Evolutionary conservation across 2,329 filamentous ascomycete species (phyloP), one percentile per base, ranked within the genome.

Genomic region (Leptographium procerum): DNA sequence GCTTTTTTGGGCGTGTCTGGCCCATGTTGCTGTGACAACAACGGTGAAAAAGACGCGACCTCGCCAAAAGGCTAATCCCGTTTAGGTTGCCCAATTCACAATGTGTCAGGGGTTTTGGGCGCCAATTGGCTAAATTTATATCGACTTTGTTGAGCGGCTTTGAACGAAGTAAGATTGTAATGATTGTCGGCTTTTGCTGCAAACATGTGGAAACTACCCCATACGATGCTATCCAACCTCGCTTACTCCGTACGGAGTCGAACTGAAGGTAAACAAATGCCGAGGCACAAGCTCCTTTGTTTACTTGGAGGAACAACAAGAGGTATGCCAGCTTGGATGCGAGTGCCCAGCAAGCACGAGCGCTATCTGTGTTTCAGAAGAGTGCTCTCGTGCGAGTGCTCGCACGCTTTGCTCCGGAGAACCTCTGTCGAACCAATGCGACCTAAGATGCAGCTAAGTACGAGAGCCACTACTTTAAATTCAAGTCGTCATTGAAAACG

Each of bases 21-120:
- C 47, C 26, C 13, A 50, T 29, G 52, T 54, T 54, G 52, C 52
- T 54, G 22, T n/a, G 52, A 54, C 52, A 54, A 54, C 52, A 28
- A 9, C 33, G 8, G 19, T 5, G 2, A 33, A 11, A 52, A 54
- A 36, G 22, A 54, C 31, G 52, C 22, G 33, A 40, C 52, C 10
- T 9, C 52, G 11, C 52, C 22, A 33, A 16, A 19, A 51, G 13
- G 50, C 50, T 52, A 52, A 29, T 7, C 5, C 29, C 4, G 6
- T n/a, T 52, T 33, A 8, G 29, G 29, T 19, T 4, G 3, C 10
- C 9, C 29, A 33, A 14, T 43, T 19, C 40, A 43, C 40, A n/a
- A 7, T 16, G 19, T 43, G 40, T 52, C 50, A 52, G 50, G 50
- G 50, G 50, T 29, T 52, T 8, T 2, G 19, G 24, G 9, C n/a